These are phyloP conservation scores for Daphne laureola DNA, from an alignment of 441 rosid genomes.

Conservation along the genomic window DNA sequence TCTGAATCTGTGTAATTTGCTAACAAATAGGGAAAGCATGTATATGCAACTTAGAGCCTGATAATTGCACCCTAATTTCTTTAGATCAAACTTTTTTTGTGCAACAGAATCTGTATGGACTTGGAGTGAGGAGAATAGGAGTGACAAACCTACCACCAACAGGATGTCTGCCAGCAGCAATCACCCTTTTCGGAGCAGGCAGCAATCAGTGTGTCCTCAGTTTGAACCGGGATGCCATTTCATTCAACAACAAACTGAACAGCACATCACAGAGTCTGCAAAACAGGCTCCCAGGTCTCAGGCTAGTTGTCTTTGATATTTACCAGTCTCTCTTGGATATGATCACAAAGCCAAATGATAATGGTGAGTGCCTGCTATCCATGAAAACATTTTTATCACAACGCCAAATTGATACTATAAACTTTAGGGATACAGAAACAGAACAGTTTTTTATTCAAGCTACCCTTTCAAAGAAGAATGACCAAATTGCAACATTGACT, in stretches of 20 bases:
- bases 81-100: conserved; percentile 19
- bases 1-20: background rate
- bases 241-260: conserved; percentile 69
- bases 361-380: conserved; percentile 39
- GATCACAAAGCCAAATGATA: conserved; percentile 52
- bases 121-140: conserved; percentile 84
- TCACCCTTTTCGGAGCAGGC: conserved; percentile 75
- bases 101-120: conserved; percentile 60
- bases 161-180: conserved; percentile 91
- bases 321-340: conserved; percentile 77
- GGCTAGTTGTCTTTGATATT: conserved; percentile 71
- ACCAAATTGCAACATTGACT: no score
- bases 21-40: background rate
- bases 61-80: conserved; percentile 17
- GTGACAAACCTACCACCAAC: conserved; percentile 78
- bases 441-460: no score
- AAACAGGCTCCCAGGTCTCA: conserved; percentile 58
- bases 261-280: conserved; percentile 49
- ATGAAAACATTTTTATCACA: conserved; percentile 1
- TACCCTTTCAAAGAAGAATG: no score
- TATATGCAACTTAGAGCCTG: conserved; percentile 9
- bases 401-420: no score
- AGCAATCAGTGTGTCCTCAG: conserved; percentile 63
- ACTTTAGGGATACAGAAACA: no score
- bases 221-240: conserved; percentile 65